Base-by-base conservation (phyloP, 371 early-diverging fungal genomes). In the Edhazardia aedis region DNA sequence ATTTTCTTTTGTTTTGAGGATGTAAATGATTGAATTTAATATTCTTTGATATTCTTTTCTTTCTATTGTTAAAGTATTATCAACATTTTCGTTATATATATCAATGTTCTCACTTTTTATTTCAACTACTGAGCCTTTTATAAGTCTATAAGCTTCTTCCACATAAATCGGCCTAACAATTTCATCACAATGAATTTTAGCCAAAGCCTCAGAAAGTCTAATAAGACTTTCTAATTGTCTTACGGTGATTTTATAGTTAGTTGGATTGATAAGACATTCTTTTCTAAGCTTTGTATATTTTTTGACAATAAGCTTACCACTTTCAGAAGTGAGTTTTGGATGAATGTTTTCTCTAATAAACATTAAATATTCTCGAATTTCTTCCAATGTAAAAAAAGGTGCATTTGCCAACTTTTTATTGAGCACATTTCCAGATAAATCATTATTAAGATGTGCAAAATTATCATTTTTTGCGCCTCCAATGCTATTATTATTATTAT, bases 51-150 rank as follows among this genome's bases (percentile, higher is more conserved):
- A 59, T 26, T 68, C 70, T 11, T 63, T 67, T 39, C 29, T 59
- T 24, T 45, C 57, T 16, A 67, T 51, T 19, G 55, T 38, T 40
- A 71, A 65, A n/a, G 67, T 52, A 4, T 70, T 53, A 16, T 64
- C 68, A 52, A 75, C 72, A n/a, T n/a, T n/a, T 37, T 61, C 59
- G 25, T 69, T 69, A 4, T 65, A 59, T 44, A 63, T 63, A 4
- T 72, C 78, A 27, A 89, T 74, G 59, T 83, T 82, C 27, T 85
- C 90, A 61, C 80, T 79, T 63, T 87, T 82, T 14, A 95, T 79
- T 21, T 83, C 82, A 51, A 92, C 79, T 50, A 94, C 86, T 0
- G 88, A 86, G 25, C 83, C 81, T 29, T 81, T 80, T 44, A 96
- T 69, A 38, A 96, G 77, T 37, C 80, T 75, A 53, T 78, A 80